Evolutionary conservation across 164 flowering plant species (phyloP), one percentile per base, ranked within the genome.

Genomic region (Chimonanthus praecox): DNA sequence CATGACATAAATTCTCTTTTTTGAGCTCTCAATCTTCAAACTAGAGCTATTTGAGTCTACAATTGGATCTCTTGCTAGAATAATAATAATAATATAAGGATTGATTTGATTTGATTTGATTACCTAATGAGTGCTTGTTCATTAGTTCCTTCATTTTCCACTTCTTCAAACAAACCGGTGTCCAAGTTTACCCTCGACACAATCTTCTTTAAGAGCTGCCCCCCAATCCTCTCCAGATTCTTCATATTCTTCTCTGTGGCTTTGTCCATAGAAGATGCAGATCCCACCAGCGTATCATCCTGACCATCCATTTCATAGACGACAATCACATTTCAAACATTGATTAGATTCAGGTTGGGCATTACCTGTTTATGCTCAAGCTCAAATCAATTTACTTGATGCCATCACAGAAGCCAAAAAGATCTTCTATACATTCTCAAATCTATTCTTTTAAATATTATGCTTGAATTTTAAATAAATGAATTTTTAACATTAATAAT

Each of bases 41-140:
- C 45, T 21, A 20, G 63, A 54, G 18, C 2, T 21, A 33, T 33
- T 33, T 33, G 33, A 33, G 33, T 33, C 33, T 33, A 33, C 33
- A 33, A 33, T 33, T 33, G 33, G 33, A 33, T 33, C 33, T 33
- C 33, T 33, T 33, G 33, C 33, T 33, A 33, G 33, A 33, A 33
- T 33, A 33, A 21, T 9, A 68, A n/a, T 3, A 61, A 61, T 3
- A 16, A 18, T 6, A 61, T 3, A 4, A 15, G 33, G 10, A 8
- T 11, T 54, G 60, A 54, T 10, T 8, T 54, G 60, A 33, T 20
- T 20, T 11, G 33, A 63, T 63, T 63, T 13, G 21, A 20, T 65
- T 21, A 80, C 82, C 78, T 77, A 2, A 6, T 54, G 18, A 80
- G 78, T 18, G 79, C 79, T 64, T 80, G 51, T 54, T 74, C 78